phyloP scores from a whole-genome alignment of 2,329 filamentous ascomycete species.

The Aspergillus novofumigatus region DNA sequence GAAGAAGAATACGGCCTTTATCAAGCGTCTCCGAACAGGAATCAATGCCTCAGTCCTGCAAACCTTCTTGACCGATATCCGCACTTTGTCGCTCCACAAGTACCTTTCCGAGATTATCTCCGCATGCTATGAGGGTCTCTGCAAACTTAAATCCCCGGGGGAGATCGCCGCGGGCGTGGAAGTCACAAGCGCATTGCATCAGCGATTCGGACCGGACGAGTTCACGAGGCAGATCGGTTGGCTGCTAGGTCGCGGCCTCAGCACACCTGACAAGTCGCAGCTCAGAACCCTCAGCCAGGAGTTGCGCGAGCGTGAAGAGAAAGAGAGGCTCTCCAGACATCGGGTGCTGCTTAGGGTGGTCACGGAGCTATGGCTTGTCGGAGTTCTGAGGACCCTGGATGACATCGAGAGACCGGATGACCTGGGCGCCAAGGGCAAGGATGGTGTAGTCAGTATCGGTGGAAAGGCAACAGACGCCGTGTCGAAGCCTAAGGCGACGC shows the following conservation, averaged over 20 bases:
- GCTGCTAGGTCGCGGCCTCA: slow-evolving; percentile 86
- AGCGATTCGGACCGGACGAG: slow-evolving; percentile 83
- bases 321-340: slow-evolving; percentile 83
- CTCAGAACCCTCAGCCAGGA: slow-evolving; percentile 77
- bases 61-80: slow-evolving; percentile 86
- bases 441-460: slow-evolving; percentile 38
- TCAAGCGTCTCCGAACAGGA: slow-evolving; percentile 88
- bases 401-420: slow-evolving; percentile 64
- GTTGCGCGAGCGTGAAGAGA: slow-evolving; percentile 89
- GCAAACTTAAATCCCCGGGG: slow-evolving; percentile 83
- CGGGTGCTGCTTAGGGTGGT: slow-evolving; percentile 82
- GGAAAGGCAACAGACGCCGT: slow-evolving; percentile 51
- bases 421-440: slow-evolving; percentile 51
- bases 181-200: slow-evolving; percentile 90
- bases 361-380: slow-evolving; percentile 93
- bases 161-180: slow-evolving; percentile 90
- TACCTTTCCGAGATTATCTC: slow-evolving; percentile 97
- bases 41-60: slow-evolving; percentile 73
- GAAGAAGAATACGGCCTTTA: slow-evolving; percentile 98
- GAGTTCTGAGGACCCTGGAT: slow-evolving; percentile 75
- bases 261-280: slow-evolving; percentile 79
- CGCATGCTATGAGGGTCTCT: slow-evolving; percentile 90
- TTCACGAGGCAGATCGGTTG: slow-evolving; percentile 91
- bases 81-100: slow-evolving; percentile 85
- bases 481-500: slow-evolving; percentile 59